A percentile compares a stretch with the other conserved stretches of the same genome.
These are phyloP conservation scores for Talaromyces sp. DNA, from an alignment of 2,329 filamentous ascomycete species.

Conservation along the genomic window DNA sequence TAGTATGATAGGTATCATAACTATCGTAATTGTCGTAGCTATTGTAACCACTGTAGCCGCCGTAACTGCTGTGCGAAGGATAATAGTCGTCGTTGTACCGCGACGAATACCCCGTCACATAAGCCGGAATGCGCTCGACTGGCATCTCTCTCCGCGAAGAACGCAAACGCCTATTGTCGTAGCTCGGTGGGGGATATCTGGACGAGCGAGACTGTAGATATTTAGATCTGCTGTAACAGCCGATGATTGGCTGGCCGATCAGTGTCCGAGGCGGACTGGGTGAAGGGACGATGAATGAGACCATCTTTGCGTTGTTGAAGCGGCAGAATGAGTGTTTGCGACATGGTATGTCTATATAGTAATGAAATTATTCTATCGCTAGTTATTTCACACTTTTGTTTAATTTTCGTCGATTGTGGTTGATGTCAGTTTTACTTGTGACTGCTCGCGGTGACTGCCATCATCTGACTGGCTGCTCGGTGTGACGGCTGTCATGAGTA, in stretches of 20 bases:
- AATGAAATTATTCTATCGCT: not conserved
- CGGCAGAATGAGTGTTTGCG: not conserved
- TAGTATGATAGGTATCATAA: not conserved
- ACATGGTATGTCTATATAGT: not conserved
- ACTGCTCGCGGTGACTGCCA: not conserved
- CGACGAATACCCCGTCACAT: not conserved
- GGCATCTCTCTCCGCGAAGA: not conserved
- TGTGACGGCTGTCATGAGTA: slow-evolving; percentile 1
- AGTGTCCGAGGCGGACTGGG: not conserved
- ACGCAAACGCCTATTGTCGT: not conserved
- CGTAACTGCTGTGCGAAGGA: not conserved
- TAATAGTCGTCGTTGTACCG: not conserved
- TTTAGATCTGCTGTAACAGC: not conserved
- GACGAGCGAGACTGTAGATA: not conserved
- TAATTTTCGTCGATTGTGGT: not conserved
- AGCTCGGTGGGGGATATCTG: not conserved
- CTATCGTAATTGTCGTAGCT: not conserved
- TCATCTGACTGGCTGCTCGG: not conserved
- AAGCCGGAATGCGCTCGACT: not conserved
- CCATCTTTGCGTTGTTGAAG: not conserved
- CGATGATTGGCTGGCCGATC: not conserved
- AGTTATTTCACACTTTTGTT: not conserved
- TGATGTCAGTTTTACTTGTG: not conserved
- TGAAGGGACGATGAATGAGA: not conserved
- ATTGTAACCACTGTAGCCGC: not conserved